A percentile compares a stretch with the other conserved stretches of the same genome.
phyloP scores from a whole-genome alignment of 441 rosid species.

The Populus hybrid region DNA sequence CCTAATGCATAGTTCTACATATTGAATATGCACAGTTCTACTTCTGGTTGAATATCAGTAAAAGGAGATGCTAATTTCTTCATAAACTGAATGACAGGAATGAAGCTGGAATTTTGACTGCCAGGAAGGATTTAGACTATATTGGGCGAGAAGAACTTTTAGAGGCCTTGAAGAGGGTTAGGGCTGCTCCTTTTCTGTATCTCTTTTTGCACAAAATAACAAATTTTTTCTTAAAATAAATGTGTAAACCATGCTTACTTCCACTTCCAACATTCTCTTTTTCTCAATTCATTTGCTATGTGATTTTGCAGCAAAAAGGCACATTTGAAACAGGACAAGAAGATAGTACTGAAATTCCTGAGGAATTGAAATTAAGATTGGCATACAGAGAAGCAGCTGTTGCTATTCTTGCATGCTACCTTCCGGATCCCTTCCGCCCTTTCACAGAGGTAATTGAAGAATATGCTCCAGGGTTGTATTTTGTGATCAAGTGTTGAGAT shows the following conservation, averaged over 20 bases:
- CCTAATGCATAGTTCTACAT: not conserved
- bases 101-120: slow-evolving; percentile 98
- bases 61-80: slow-evolving; percentile 28
- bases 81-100: slow-evolving; percentile 49
- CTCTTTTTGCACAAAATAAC: not conserved
- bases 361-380: slow-evolving; percentile 78
- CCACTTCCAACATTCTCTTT: not conserved
- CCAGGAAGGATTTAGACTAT: slow-evolving; percentile 88
- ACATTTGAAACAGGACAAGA: slow-evolving; percentile 99
- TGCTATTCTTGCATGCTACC: slow-evolving; percentile 85
- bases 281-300: slow-evolving; percentile 19
- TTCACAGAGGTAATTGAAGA: slow-evolving; percentile 56
- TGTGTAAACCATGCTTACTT: not conserved
- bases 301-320: slow-evolving; percentile 80
- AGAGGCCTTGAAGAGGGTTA: slow-evolving; percentile 90
- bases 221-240: not conserved
- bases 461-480: not conserved
- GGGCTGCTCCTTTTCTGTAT: slow-evolving; percentile 21
- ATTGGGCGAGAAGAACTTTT: slow-evolving; percentile 89
- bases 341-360: slow-evolving; percentile 81
- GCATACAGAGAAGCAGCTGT: slow-evolving; percentile 97
- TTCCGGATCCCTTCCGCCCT: slow-evolving; percentile 77
- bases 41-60: slow-evolving; percentile 7
- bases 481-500: slow-evolving; percentile 22
- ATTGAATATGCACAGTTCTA: not conserved